phyloP scores from a whole-genome alignment of 345 rosid genomes.

The Moricandia moricandioides region DNA sequence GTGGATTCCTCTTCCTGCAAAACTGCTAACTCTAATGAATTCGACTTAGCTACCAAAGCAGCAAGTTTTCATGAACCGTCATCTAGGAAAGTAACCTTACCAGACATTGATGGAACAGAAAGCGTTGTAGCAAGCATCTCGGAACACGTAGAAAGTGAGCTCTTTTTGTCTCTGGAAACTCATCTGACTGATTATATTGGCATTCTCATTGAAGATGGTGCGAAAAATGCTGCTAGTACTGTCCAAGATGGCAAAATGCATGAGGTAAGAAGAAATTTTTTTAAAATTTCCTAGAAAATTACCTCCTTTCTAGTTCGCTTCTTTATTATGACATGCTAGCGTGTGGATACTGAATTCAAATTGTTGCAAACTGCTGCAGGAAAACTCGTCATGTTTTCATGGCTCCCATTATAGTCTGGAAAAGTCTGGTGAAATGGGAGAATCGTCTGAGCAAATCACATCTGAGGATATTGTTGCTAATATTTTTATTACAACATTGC shows the following conservation, averaged over 20 bases:
- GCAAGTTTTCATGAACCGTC: conserved; percentile 25
- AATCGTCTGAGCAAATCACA: conserved; percentile 25
- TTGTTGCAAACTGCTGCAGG: conserved; percentile 45
- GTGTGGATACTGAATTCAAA: conserved; percentile 14
- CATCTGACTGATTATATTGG: conserved; percentile 47
- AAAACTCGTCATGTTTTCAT: conserved; percentile 30
- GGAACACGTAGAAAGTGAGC: conserved; percentile 58
- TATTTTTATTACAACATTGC: conserved; percentile 46
- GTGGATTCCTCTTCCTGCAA: conserved; percentile 39
- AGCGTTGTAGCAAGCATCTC: conserved; percentile 41
- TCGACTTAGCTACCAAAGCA: conserved; percentile 36
- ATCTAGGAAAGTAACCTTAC: conserved; percentile 30
- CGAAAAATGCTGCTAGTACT: conserved; percentile 33
- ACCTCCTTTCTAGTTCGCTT: conserved; percentile 1
- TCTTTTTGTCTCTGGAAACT: conserved; percentile 51
- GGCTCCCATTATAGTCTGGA: conserved; percentile 7
- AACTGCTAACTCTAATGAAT: conserved; percentile 47
- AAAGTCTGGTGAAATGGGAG: conserved; percentile 31
- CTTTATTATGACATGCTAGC: conserved; percentile 16
- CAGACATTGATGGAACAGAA: conserved; percentile 17
- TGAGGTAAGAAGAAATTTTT: conserved; percentile 39
- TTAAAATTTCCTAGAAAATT: neutral
- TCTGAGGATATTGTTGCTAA: conserved; percentile 41
- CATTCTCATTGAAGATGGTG: conserved; percentile 55
- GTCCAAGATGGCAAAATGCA: conserved; percentile 34